Conservation (phyloP, 73 alveolate genomes). For the Paramecium caudatum region DNA sequence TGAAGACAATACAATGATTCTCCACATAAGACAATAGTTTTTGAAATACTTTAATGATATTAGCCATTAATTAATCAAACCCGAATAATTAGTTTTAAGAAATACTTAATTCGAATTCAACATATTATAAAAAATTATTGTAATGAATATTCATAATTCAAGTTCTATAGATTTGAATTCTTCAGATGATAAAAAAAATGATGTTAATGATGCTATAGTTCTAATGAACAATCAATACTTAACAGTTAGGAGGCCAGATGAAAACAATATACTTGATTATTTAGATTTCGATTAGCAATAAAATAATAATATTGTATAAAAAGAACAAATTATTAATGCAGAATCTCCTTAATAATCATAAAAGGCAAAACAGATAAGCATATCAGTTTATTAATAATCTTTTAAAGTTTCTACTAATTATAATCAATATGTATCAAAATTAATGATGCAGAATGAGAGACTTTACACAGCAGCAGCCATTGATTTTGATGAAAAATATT, state of each 20-base stretch:
- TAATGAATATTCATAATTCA: conserved; percentile 28
- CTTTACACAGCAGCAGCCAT: too few species aligned
- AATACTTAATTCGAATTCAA: neutral
- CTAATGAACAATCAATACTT: conserved; percentile 32
- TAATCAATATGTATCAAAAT: too few species aligned
- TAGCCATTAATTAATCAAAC: too few species aligned
- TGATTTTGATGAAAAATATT: neutral
- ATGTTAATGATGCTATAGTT: conserved; percentile 33
- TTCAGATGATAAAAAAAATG: conserved; percentile 10
- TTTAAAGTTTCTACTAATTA: too few species aligned
- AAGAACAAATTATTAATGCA: neutral
- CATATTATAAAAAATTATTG: conserved; percentile 2
- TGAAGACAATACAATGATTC: too few species aligned
- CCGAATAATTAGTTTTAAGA: too few species aligned
- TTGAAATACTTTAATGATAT: too few species aligned
- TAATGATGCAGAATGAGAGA: too few species aligned
- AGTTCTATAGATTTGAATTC: conserved; percentile 26
- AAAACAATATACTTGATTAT: conserved; percentile 31
- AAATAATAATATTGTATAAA: neutral
- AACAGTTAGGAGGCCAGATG: conserved; percentile 41
- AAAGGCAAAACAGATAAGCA: too few species aligned
- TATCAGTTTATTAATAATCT: too few species aligned
- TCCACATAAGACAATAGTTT: too few species aligned
- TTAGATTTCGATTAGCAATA: conserved; percentile 1
- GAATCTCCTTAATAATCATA: neutral